Evolutionary conservation across 345 rosid genomes (phyloP), one percentile per base, ranked within the genome.

Genomic region (Excoecaria cochinchinensis): DNA sequence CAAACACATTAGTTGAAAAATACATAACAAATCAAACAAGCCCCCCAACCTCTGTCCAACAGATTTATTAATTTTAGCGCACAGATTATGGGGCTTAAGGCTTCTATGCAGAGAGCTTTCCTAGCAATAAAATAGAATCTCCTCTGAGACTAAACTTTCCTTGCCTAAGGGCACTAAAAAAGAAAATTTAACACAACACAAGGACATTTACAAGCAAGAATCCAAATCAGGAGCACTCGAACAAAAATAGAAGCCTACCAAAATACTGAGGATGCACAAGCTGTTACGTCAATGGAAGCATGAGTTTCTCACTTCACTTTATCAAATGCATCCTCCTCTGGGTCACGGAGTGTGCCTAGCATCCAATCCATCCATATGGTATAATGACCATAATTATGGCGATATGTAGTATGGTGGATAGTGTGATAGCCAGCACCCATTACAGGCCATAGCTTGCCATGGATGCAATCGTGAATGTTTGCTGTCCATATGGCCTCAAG

Each of bases 391-490:
- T 95, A 95, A 77, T 95, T 95, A 67, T 95, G 99, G n/a, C 92
- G 91, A 80, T 95, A 92, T 3, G 97, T 92, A 3, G 94, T 93
- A 80, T 95, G 99, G 76, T 95, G 99, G 81, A 95, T 89, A 13
- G 99, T 95, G 82, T 95, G 99, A 87, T 91, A 90, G 40, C 98
- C 99, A 53, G 99, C 97, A 22, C 99, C 99, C 99, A 95, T 93
- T 24, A 91, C 83, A 3, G 99, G 96, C 99, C 99, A 93, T 2
- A 89, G 40, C 58, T 89, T 89, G 60, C 79, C 87, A 24, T 95
- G 91, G 81, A 95, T 95, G 82, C 98, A 93, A 67, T 95, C 99
- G 51, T 95, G 99, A 60, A 95, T 91, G 80, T 93, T 95, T 0
- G 98, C 90, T 0, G 97, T 91, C 99, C 99, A 95, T 82, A 93